These are phyloP conservation scores for Globisporangium nagaii DNA, from an alignment of 352 stramenopile species.

Conservation along the genomic window DNA sequence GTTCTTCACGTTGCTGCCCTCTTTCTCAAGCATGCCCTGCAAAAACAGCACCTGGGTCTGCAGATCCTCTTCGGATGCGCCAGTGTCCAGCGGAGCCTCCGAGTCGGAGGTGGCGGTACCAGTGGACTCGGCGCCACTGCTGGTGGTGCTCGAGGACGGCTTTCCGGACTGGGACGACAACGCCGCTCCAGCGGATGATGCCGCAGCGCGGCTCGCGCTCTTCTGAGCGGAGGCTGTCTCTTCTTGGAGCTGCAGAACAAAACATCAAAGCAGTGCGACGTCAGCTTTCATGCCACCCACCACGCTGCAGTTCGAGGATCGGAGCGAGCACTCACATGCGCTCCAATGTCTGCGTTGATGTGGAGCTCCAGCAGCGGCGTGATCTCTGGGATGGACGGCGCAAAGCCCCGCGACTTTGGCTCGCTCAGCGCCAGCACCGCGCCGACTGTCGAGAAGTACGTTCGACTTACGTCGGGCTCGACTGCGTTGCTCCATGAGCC, in stretches of 20 bases:
- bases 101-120: constrained; percentile 2
- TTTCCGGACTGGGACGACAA: neutral
- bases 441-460: constrained; percentile 51
- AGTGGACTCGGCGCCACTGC: too few relatives aligned
- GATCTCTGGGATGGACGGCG: constrained; percentile 52
- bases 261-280: neutral
- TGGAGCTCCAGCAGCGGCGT: constrained; percentile 48
- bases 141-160: too few relatives aligned
- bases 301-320: too few relatives aligned
- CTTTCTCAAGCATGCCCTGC: constrained; percentile 70
- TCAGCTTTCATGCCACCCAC: too few relatives aligned
- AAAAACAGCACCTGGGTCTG: constrained; percentile 63
- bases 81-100: neutral
- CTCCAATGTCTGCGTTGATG: constrained; percentile 47
- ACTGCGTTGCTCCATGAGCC: constrained; percentile 40
- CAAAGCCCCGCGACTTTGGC: constrained; percentile 39
- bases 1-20: constrained; percentile 62
- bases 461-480: constrained; percentile 16
- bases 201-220: neutral
- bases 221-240: neutral
- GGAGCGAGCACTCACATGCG: neutral
- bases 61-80: constrained; percentile 33
- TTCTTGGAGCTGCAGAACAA: neutral
- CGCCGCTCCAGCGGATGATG: too few relatives aligned
- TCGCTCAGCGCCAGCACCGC: constrained; percentile 47